Conservation (phyloP, 2,329 filamentous ascomycete species). For the Calonectria henricotiae region DNA sequence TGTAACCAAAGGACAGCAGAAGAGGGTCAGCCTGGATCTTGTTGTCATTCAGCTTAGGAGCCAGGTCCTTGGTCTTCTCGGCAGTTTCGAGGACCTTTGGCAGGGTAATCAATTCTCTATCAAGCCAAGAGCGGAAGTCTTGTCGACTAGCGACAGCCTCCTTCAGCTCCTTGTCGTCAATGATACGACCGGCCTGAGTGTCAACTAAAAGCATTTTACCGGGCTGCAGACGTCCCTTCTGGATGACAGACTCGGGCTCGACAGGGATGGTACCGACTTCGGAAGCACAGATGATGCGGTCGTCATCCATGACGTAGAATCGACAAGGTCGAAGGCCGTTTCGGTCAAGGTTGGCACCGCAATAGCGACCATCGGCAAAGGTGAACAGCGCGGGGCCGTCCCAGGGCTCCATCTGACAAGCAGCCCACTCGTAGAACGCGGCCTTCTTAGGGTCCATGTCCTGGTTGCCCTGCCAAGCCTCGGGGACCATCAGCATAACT, state of each 20-base stretch:
- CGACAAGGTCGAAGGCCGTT: slow-evolving; percentile 96
- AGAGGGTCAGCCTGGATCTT: slow-evolving; percentile 88
- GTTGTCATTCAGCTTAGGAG: slow-evolving; percentile 77
- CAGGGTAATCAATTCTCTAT: slow-evolving; percentile 87
- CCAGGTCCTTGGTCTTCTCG: slow-evolving; percentile 75
- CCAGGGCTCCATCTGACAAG: slow-evolving; percentile 99
- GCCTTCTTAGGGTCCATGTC: slow-evolving; percentile 95
- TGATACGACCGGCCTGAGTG: slow-evolving; percentile 89
- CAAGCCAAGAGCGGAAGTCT: slow-evolving; percentile 91
- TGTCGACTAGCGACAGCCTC: slow-evolving; percentile 87
- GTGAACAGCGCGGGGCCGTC: slow-evolving; percentile 97
- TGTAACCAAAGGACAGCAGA: slow-evolving; percentile 92
- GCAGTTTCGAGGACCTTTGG: slow-evolving; percentile 80
- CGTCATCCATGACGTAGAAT: slow-evolving; percentile 97
- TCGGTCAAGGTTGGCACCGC: slow-evolving; percentile 95
- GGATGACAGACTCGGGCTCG: slow-evolving; percentile 89
- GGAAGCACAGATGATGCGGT: slow-evolving; percentile 96
- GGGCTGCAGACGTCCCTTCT: slow-evolving; percentile 94
- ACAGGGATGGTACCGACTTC: slow-evolving; percentile 95
- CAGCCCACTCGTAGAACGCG: slow-evolving; percentile 98
- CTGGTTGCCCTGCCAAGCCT: slow-evolving; percentile 96
- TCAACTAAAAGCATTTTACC: slow-evolving; percentile 98
- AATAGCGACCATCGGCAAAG: slow-evolving; percentile 96
- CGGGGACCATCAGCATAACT: slow-evolving; percentile 98
- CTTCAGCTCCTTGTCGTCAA: slow-evolving; percentile 95